Base-by-base conservation (phyloP, 1,284 basidiomycete species). In the Pterulicium gracile region DNA sequence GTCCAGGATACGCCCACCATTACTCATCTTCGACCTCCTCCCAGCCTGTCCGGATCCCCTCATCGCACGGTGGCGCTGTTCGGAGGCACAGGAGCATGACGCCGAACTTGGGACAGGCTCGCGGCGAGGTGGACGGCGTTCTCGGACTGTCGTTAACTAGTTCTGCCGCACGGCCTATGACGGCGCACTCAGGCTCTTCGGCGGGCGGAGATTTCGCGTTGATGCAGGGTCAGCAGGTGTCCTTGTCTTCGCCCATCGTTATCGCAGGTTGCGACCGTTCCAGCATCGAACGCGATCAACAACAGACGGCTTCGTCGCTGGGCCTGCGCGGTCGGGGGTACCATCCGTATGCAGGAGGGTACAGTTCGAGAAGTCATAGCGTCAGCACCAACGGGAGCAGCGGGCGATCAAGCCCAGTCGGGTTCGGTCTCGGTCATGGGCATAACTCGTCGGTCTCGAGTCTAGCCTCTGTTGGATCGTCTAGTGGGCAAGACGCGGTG, bases 41-140 rank as follows among this genome's bases (percentile, higher is more conserved):
- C 10, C 7, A 7, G 12, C 5, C 23, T 15, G 20, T 22, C 19
- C n/a, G 23, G 10, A 5, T 19, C 7, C 23, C 44, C 54, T 55
- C 57, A n/a, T 52, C 56, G 5, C 63, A 61, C 13, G 52, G 62
- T n/a, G 81, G 81, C 2, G 80, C 84, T 3, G 69, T 78, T 32
- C 64, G 82, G 46, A 68, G 83, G 43, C 77, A 85, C 57, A 66
- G 84, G 47, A 84, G 81, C 58, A 84, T 81, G 69, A 88, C 85
- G 17, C 84, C 84, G 14, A 77, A 76, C 0, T 52, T 78, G 5
- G n/a, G n/a, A n/a, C n/a, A n/a, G n/a, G n/a, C n/a, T 7, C 7
- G 27, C 10, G 7, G 10, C 27, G 27, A 32, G 27, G 10, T 32
- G 27, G 36, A 39, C 15, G 19, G 36, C 5, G 36, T 18, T 4